Conservation (phyloP, 192 early-diverging fungal species). For the Cetraspora pellucida region DNA sequence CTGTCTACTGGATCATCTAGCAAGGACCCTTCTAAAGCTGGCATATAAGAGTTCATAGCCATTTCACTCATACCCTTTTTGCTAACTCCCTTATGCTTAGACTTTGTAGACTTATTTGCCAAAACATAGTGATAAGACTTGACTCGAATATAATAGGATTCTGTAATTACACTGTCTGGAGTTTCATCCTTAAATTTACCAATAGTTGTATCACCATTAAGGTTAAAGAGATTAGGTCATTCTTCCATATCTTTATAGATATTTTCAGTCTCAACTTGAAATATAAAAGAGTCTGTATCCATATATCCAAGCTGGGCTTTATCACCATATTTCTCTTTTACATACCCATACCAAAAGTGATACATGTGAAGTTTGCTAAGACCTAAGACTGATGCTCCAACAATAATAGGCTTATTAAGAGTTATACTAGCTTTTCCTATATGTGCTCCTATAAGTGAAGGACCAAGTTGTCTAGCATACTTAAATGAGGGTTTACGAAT, state of each 20-base stretch:
- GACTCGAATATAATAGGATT: not conserved
- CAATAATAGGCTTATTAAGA: conserved; percentile 17
- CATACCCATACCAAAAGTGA: conserved; percentile 17
- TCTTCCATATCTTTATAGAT: conserved; percentile 26
- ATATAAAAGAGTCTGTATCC: not conserved
- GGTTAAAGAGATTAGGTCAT: conserved; percentile 7
- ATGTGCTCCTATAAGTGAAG: not conserved
- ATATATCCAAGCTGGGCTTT: conserved; percentile 2
- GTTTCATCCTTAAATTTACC: not conserved
- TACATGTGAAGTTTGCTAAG: conserved; percentile 15
- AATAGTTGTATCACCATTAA: not conserved
- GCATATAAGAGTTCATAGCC: not conserved
- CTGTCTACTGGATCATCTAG: too few species aligned
- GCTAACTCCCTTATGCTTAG: not conserved
- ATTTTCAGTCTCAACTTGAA: conserved; percentile 4
- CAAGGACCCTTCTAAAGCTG: too few species aligned
- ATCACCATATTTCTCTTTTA: conserved; percentile 20
- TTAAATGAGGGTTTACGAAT: not conserved
- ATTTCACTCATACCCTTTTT: conserved; percentile 18
- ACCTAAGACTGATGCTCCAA: conserved; percentile 14
- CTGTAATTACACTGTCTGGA: not conserved
- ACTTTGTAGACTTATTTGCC: not conserved
- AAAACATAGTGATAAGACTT: conserved; percentile 13
- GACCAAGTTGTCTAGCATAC: not conserved
- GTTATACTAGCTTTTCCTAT: not conserved